These are phyloP conservation scores for Colletotrichum euphorbiae DNA, from an alignment of 2,329 filamentous ascomycete genomes.

Conservation along the genomic window DNA sequence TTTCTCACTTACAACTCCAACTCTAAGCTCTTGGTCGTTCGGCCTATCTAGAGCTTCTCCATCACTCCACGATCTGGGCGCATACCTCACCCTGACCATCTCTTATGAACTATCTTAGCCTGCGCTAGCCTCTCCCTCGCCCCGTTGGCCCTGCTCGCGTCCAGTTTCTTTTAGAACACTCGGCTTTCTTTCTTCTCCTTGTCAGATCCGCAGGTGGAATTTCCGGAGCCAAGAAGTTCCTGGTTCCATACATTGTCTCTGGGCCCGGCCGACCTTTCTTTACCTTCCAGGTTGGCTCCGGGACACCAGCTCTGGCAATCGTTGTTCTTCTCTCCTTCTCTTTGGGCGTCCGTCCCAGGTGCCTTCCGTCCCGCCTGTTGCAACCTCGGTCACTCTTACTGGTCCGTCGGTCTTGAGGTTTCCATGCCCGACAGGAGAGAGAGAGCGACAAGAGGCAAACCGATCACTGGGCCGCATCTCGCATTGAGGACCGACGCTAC, in stretches of 20 bases:
- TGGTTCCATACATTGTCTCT: neutral
- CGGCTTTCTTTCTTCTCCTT: slow-evolving; percentile 14
- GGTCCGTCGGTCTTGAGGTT: slow-evolving; percentile 4
- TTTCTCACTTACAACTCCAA: too few relatives aligned
- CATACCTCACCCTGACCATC: neutral
- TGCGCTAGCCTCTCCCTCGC: slow-evolving; percentile 20
- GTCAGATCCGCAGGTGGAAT: slow-evolving; percentile 15
- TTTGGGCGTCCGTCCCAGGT: neutral
- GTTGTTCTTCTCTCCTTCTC: neutral
- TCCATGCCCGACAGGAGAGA: slow-evolving; percentile 2
- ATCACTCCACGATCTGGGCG: neutral
- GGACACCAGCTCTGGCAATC: neutral
- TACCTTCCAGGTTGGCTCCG: neutral
- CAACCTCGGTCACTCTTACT: slow-evolving; percentile 1
- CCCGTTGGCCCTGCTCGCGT: slow-evolving; percentile 20
- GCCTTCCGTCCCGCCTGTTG: neutral
- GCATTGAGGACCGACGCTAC: slow-evolving; percentile 34
- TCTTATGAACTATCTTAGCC: neutral
- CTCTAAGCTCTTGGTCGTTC: too few relatives aligned
- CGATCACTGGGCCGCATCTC: slow-evolving; percentile 8
- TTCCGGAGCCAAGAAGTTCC: neutral
- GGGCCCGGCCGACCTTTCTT: neutral
- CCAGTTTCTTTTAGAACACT: slow-evolving; percentile 4
- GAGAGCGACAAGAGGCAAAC: slow-evolving; percentile 13
- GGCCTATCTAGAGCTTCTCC: neutral